A percentile compares a stretch with the other conserved stretches of the same genome.
Evolutionary conservation across 1,139 yeast genomes (phyloP).

Genomic region (Taiozyma sp.): DNA sequence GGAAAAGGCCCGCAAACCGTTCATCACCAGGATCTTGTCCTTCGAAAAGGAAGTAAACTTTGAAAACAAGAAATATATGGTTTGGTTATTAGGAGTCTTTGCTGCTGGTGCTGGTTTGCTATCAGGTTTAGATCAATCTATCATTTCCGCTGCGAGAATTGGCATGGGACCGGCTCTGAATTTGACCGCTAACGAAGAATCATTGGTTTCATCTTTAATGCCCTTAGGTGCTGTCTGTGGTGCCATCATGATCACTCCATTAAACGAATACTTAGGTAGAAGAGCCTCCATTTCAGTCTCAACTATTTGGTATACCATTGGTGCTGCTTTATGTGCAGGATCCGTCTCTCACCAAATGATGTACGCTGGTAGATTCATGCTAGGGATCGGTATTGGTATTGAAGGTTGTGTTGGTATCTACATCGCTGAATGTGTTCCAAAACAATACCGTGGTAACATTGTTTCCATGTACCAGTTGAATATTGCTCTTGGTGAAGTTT

Average conservation of each 20-base stretch:
- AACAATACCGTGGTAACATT: constrained; percentile 49
- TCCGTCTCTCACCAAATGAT: constrained; percentile 36
- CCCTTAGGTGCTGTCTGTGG: constrained; percentile 57
- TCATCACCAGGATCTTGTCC: constrained; percentile 16
- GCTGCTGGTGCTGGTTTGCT: constrained; percentile 56
- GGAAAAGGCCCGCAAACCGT: constrained; percentile 17
- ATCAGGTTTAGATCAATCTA: constrained; percentile 52
- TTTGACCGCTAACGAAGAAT: constrained; percentile 32
- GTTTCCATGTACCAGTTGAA: constrained; percentile 54
- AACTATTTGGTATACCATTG: constrained; percentile 50
- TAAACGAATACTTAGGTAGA: constrained; percentile 48
- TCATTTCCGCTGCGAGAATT: constrained; percentile 52
- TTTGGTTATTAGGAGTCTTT: constrained; percentile 40
- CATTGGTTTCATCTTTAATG: constrained; percentile 49
- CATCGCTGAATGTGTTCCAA: constrained; percentile 55
- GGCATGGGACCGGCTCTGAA: constrained; percentile 39
- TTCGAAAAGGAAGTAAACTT: constrained; percentile 28
- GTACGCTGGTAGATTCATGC: constrained; percentile 50
- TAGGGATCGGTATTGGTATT: constrained; percentile 55
- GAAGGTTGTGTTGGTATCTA: constrained; percentile 59
- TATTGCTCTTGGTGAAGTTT: constrained; percentile 53
- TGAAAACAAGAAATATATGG: constrained; percentile 40
- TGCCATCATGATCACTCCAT: constrained; percentile 42
- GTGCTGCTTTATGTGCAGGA: constrained; percentile 50
- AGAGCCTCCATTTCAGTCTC: constrained; percentile 46